Conservation (phyloP, 495 filamentous ascomycete species). For the Tricharina praecox region DNA sequence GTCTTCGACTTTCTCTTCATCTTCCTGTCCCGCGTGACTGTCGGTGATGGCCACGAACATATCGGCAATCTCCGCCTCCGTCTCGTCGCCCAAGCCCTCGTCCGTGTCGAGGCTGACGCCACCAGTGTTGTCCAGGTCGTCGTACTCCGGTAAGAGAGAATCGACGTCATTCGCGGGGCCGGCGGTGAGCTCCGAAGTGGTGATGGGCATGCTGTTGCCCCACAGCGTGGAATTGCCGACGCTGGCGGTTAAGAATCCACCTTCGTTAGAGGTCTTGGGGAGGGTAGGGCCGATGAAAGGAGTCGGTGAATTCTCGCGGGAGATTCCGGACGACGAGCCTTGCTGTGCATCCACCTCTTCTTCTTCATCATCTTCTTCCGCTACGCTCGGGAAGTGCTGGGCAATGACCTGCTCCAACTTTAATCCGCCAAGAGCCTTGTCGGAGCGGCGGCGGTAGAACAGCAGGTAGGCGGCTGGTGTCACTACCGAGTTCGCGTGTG, state of each 20-base stretch:
- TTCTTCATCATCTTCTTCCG: neutral
- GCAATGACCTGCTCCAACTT: constrained; percentile 37
- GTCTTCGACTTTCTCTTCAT: neutral
- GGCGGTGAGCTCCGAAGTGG: neutral
- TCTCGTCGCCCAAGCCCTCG: neutral
- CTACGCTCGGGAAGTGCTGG: constrained; percentile 16
- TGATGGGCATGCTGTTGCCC: neutral
- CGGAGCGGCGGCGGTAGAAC: constrained; percentile 82
- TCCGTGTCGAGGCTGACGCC: neutral
- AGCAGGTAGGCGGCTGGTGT: constrained; percentile 70
- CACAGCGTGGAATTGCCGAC: constrained; percentile 1
- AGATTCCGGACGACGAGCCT: neutral
- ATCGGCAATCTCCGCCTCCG: neutral
- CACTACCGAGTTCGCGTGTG: constrained; percentile 40
- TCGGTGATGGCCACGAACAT: neutral
- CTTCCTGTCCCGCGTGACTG: neutral
- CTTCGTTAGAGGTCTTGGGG: neutral
- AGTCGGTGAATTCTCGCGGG: too few relatives aligned
- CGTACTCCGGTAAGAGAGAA: neutral
- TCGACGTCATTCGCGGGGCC: neutral
- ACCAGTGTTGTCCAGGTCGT: neutral
- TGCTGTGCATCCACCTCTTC: neutral
- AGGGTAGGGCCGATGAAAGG: neutral
- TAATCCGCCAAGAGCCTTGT: constrained; percentile 56
- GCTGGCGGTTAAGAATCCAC: too few relatives aligned